Evolutionary conservation across 2,329 filamentous ascomycete genomes (phyloP), one percentile per base, ranked within the genome.

Genomic region (Paecilomyces sp.): DNA sequence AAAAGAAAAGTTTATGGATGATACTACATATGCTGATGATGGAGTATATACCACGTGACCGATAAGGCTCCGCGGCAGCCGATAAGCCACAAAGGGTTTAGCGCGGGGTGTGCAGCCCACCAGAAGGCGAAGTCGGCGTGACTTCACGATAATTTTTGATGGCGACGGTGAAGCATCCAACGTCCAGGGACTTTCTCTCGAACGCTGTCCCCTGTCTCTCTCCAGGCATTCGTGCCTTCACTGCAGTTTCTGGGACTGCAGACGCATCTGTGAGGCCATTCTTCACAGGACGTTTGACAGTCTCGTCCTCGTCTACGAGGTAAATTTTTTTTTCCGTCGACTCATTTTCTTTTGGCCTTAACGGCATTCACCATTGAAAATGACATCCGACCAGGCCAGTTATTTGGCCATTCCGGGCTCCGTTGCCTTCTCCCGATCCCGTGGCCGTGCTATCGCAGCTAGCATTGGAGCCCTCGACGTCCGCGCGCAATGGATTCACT

Each of bases 401-500:
- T 75, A 71, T 57, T 58, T 77, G 59, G 70, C 74, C 61, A 71
- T 77, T 55, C 70, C 72, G 6, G 75, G 75, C 62, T 71, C 75
- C 18, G 73, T 77, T 64, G 77, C 78, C 57, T 79, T 77, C 59
- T 80, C 78, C 24, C 73, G 71, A 47, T 80, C 79, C 61, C 75
- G 78, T 57, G 73, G 76, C 31, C 72, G 73, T 61, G 73, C 71
- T 51, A 70, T 81, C 62, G 76, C 77, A 57, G 66, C 70, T 18
- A 75, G 73, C 58, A 71, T 80, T 59, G 75, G 75, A 41, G 76
- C 75, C 5, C 65, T 71, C 54, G 75, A 78, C 61, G 74, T 81
- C 51, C 72, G 76, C 53, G 77, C 77, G 52, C 76, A 79, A 65
- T 81, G 76, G 71, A 67, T 80, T 61, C 90, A 90, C 78, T 90